These are phyloP conservation scores for Lepiota subincarnata DNA, from an alignment of 768 basidiomycete genomes.

Conservation along the genomic window DNA sequence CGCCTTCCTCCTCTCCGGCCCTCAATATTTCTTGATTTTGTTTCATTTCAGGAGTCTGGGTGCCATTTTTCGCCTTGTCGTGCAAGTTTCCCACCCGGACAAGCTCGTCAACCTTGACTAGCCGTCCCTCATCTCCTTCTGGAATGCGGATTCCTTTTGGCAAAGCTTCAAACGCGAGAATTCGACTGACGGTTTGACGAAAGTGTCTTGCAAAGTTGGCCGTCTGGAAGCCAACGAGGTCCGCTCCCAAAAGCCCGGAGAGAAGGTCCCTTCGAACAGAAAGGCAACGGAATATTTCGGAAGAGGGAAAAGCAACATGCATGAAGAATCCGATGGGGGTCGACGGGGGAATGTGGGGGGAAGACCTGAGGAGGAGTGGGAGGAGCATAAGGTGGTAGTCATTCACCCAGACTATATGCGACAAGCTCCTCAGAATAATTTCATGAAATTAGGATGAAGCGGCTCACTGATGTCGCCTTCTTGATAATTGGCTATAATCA, in stretches of 20 bases:
- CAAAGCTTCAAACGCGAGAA: constrained; percentile 73
- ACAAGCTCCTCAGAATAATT: constrained; percentile 15
- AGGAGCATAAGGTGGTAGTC: constrained; percentile 97
- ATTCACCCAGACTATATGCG: constrained; percentile 66
- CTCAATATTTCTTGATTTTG: neutral
- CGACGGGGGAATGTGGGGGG: constrained; percentile 45
- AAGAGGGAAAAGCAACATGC: constrained; percentile 93
- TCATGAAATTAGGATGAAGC: neutral
- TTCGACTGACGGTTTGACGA: constrained; percentile 78
- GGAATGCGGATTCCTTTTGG: constrained; percentile 77
- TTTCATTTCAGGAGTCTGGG: neutral
- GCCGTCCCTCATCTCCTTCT: constrained; percentile 26
- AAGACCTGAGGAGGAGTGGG: constrained; percentile 77
- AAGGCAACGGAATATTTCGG: constrained; percentile 93
- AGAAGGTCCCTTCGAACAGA: constrained; percentile 74
- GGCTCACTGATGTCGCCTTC: constrained; percentile 76
- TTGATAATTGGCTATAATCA: constrained; percentile 73
- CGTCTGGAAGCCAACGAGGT: constrained; percentile 91
- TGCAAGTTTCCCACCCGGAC: constrained; percentile 12
- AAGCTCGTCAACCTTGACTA: constrained; percentile 16
- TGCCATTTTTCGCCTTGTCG: constrained; percentile 6
- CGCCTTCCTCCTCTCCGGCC: constrained; percentile 20
- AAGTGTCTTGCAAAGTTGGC: constrained; percentile 82
- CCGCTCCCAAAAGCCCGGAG: constrained; percentile 86
- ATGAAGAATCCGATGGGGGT: constrained; percentile 91